These are phyloP conservation scores for Platanthera zijinensis DNA, from an alignment of 106 monocot genomes.

Conservation along the genomic window DNA sequence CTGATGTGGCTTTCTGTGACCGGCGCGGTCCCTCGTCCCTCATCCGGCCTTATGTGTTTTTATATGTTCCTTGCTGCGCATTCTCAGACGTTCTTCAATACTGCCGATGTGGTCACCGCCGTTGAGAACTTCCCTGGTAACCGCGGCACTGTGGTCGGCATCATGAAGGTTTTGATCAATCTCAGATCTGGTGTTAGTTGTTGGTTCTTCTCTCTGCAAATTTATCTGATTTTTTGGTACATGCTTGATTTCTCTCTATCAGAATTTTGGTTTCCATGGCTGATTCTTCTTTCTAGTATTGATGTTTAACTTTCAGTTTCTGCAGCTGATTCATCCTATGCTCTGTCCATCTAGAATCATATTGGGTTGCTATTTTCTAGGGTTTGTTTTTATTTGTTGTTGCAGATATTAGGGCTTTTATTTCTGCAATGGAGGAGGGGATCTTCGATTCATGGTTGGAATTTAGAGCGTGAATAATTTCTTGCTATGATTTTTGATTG, in stretches of 20 bases:
- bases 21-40: slow-evolving; percentile 33
- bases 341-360: neutral
- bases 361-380: neutral
- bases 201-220: neutral
- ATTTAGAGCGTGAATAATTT: no score
- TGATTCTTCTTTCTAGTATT: neutral
- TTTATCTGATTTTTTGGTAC: neutral
- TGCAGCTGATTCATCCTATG: neutral
- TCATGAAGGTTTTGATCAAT: slow-evolving; percentile 67
- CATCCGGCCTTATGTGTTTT: slow-evolving; percentile 44
- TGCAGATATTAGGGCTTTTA: neutral
- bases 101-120: slow-evolving; percentile 61
- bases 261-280: neutral
- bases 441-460: neutral
- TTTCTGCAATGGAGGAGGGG: neutral
- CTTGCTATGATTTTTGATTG: no score
- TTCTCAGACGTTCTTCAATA: slow-evolving; percentile 78
- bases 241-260: neutral
- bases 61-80: slow-evolving; percentile 84
- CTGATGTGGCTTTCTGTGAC: slow-evolving; percentile 64
- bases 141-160: slow-evolving; percentile 79
- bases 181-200: neutral
- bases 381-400: neutral
- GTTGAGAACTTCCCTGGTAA: slow-evolving; percentile 70
- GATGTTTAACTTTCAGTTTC: neutral